Evolutionary conservation across 768 basidiomycete genomes (phyloP).

Genomic region (Mycena kentingensis): DNA sequence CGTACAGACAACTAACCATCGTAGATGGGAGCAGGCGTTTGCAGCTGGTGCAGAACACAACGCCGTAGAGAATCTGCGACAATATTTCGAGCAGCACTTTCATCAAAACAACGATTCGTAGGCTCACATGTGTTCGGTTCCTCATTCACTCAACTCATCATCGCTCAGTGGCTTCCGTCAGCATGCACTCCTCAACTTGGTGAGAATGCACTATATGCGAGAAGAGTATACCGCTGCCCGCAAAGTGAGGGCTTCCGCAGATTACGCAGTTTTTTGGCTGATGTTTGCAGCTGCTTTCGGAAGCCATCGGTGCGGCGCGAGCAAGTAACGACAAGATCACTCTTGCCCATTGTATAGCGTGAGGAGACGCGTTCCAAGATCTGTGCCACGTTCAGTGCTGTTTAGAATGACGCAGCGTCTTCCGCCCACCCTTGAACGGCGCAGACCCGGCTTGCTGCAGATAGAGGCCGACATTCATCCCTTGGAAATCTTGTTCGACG

Average conservation of each 20-base stretch:
- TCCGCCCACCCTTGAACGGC: slow-evolving; percentile 49
- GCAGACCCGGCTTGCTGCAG: slow-evolving; percentile 62
- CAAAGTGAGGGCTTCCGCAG: slow-evolving; percentile 33
- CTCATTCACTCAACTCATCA: slow-evolving; percentile 3
- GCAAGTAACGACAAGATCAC: slow-evolving; percentile 70
- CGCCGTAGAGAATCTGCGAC: slow-evolving; percentile 70
- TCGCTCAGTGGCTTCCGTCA: slow-evolving; percentile 69
- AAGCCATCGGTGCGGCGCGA: slow-evolving; percentile 79
- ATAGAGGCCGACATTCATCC: slow-evolving; percentile 77
- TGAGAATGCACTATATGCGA: slow-evolving; percentile 74
- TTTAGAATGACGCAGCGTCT: slow-evolving; percentile 72
- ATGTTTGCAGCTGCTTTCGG: slow-evolving; percentile 58
- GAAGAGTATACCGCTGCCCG: slow-evolving; percentile 69
- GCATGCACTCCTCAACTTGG: slow-evolving; percentile 75
- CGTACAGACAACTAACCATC: no score
- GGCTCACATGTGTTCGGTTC: slow-evolving; percentile 30
- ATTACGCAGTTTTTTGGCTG: slow-evolving; percentile 6
- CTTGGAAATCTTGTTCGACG: slow-evolving; percentile 74
- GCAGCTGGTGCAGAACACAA: slow-evolving; percentile 67
- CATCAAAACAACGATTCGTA: slow-evolving; percentile 81
- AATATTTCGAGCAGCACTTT: slow-evolving; percentile 86
- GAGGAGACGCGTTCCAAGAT: slow-evolving; percentile 8
- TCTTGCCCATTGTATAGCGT: slow-evolving; percentile 82
- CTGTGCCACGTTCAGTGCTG: slow-evolving; percentile 7
- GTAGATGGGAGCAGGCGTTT: slow-evolving; percentile 69